Percentiles rank a stretch among this genome's conserved stretches.
Conservation (phyloP, 2,329 filamentous ascomycete genomes). For the Colletotrichum liaoningense region DNA sequence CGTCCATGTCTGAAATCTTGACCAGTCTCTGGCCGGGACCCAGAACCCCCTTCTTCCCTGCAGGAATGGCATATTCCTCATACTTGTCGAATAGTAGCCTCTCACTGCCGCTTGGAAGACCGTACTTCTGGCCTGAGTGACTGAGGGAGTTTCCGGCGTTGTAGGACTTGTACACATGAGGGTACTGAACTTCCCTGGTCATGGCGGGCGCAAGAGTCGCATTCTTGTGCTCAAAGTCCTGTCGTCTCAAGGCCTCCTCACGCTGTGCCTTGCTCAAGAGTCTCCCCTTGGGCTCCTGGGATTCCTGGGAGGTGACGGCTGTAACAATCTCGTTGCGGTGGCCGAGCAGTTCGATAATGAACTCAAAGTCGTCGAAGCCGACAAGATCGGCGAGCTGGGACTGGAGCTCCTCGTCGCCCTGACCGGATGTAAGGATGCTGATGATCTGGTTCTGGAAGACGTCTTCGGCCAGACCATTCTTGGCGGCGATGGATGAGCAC, state of each 20-base stretch:
- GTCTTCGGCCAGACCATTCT: conserved; percentile 73
- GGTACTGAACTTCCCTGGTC: conserved; percentile 81
- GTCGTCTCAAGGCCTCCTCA: conserved; percentile 79
- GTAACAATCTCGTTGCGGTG: conserved; percentile 77
- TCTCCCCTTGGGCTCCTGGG: conserved; percentile 54
- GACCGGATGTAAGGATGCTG: conserved; percentile 76
- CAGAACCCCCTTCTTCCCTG: conserved; percentile 80
- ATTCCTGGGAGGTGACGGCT: conserved; percentile 48
- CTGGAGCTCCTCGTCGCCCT: conserved; percentile 87
- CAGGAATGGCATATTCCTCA: conserved; percentile 90
- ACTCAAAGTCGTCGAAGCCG: conserved; percentile 92
- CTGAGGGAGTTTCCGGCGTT: conserved; percentile 89
- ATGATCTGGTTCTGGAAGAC: conserved; percentile 84
- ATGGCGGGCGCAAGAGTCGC: conserved; percentile 77
- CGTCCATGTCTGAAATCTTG: conserved; percentile 85
- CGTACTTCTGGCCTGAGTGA: conserved; percentile 83
- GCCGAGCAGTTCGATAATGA: conserved; percentile 90
- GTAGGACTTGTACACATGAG: conserved; percentile 90
- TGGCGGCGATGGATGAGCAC: conserved; percentile 75
- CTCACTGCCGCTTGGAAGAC: conserved; percentile 80
- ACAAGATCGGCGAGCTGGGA: conserved; percentile 89
- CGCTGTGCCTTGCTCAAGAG: conserved; percentile 82
- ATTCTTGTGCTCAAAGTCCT: conserved; percentile 87
- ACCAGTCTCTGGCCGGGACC: conserved; percentile 80
- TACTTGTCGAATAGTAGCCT: conserved; percentile 80